Evolutionary conservation across 768 basidiomycete genomes (phyloP).

Genomic region (Rubroboletus pulcherrimus): DNA sequence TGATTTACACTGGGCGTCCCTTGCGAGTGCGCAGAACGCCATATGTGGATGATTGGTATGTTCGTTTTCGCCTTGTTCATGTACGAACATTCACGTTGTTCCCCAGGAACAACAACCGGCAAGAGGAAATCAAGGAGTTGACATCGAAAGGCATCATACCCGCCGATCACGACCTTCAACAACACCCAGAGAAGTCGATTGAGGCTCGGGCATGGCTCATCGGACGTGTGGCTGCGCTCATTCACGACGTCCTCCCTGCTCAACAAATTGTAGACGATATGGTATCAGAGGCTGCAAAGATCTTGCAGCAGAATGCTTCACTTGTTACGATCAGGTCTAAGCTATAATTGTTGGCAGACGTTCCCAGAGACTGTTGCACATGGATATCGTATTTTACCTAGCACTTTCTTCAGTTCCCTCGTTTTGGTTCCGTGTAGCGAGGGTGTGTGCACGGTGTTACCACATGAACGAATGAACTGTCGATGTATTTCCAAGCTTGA

Average conservation of each 20-base stretch:
- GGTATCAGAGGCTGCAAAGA: slow-evolving; percentile 55
- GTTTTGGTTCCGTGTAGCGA: background rate
- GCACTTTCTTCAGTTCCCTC: background rate
- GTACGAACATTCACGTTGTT: background rate
- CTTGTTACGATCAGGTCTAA: slow-evolving; percentile 45
- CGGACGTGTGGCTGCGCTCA: slow-evolving; percentile 74
- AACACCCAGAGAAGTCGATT: slow-evolving; percentile 77
- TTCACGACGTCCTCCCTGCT: slow-evolving; percentile 76
- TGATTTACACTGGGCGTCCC: slow-evolving; percentile 89
- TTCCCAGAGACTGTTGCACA: background rate
- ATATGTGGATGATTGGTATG: slow-evolving; percentile 80
- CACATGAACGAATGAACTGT: background rate
- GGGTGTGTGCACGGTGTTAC: background rate
- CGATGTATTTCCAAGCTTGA: too few relatives aligned
- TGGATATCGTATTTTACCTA: background rate
- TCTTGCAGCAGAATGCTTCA: slow-evolving; percentile 40
- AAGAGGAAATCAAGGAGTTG: slow-evolving; percentile 77
- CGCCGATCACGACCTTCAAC: slow-evolving; percentile 61
- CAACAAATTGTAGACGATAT: slow-evolving; percentile 80
- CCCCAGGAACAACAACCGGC: slow-evolving; percentile 69
- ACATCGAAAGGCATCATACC: slow-evolving; percentile 84
- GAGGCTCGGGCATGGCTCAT: slow-evolving; percentile 73
- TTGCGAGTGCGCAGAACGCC: slow-evolving; percentile 80
- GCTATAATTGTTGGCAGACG: slow-evolving; percentile 32
- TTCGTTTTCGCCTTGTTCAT: slow-evolving; percentile 1